Evolutionary conservation across 441 rosid species (phyloP).

Genomic region (Biscutella laevigata): DNA sequence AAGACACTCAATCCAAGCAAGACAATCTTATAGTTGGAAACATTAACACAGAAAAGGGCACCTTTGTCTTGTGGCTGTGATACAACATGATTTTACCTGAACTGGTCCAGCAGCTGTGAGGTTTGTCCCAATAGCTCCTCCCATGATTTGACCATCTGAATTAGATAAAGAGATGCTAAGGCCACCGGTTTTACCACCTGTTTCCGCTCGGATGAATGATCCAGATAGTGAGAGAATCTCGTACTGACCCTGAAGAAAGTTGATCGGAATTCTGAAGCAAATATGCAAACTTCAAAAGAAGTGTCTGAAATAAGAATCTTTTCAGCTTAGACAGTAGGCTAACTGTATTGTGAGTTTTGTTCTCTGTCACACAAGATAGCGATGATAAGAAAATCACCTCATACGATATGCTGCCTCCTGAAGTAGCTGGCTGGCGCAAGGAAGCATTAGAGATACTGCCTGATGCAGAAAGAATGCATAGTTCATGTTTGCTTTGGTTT

Average conservation of each 20-base stretch:
- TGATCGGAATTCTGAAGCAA: slow-evolving; percentile 17
- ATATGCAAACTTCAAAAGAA: slow-evolving; percentile 1
- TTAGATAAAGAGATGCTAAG: slow-evolving; percentile 73
- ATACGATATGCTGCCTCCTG: slow-evolving; percentile 71
- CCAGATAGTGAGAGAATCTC: slow-evolving; percentile 83
- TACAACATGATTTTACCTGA: too few species aligned
- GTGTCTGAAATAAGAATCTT: not conserved
- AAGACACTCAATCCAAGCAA: too few species aligned
- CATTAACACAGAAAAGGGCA: too few species aligned
- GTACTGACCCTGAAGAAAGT: slow-evolving; percentile 61
- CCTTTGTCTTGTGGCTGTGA: too few species aligned
- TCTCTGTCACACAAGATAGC: too few species aligned
- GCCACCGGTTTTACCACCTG: slow-evolving; percentile 76
- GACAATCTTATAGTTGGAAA: too few species aligned
- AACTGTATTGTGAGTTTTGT: too few species aligned
- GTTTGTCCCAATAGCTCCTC: slow-evolving; percentile 82
- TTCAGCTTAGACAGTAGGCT: not conserved
- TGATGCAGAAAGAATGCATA: slow-evolving; percentile 82
- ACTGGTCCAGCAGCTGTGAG: slow-evolving; percentile 86
- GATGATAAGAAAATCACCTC: slow-evolving; percentile 49
- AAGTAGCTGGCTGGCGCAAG: slow-evolving; percentile 72
- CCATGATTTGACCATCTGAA: slow-evolving; percentile 69
- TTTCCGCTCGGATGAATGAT: slow-evolving; percentile 67
- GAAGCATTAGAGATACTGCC: slow-evolving; percentile 74
- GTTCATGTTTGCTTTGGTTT: slow-evolving; percentile 71